These are phyloP conservation scores for Pyrenochaeta sp. DNA, from an alignment of 2,329 filamentous ascomycete species.

Conservation along the genomic window DNA sequence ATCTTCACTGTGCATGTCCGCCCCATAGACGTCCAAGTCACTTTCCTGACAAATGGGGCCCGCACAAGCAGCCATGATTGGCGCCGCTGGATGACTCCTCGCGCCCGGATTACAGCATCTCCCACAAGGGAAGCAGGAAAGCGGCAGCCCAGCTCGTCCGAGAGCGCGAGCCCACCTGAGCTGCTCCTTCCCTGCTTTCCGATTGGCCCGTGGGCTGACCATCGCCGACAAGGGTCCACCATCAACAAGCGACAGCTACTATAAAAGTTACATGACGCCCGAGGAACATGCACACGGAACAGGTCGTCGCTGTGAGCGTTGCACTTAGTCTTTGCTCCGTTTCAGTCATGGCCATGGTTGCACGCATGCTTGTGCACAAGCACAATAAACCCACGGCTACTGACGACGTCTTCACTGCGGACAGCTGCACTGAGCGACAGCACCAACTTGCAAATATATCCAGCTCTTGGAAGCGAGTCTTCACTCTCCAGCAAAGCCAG, in stretches of 20 bases:
- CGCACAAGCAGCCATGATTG: constrained; percentile 17
- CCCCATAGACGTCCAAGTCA: constrained; percentile 2
- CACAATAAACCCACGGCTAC: constrained; percentile 25
- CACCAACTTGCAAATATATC: constrained; percentile 22
- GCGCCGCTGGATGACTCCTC: constrained; percentile 20
- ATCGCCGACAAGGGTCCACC: constrained; percentile 18
- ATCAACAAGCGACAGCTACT: constrained; percentile 24
- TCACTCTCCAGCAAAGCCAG: constrained; percentile 27
- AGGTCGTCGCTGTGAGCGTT: constrained; percentile 26
- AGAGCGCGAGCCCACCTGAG: constrained; percentile 18
- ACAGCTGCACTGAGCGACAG: constrained; percentile 23
- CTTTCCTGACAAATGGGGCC: constrained; percentile 15
- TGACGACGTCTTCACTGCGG: constrained; percentile 15
- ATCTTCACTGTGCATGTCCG: constrained; percentile 2
- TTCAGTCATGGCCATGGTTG: constrained; percentile 39
- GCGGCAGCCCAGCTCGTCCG: constrained; percentile 27
- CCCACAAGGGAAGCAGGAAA: constrained; percentile 8
- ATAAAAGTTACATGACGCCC: constrained; percentile 24
- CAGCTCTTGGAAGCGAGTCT: constrained; percentile 29
- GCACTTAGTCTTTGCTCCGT: constrained; percentile 23
- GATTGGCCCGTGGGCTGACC: constrained; percentile 30
- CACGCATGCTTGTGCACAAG: constrained; percentile 37
- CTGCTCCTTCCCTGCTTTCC: constrained; percentile 37
- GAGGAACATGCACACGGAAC: constrained; percentile 21
- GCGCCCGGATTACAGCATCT: constrained; percentile 2